phyloP scores from a whole-genome alignment of 768 basidiomycete genomes.

The Auricularia cornea region DNA sequence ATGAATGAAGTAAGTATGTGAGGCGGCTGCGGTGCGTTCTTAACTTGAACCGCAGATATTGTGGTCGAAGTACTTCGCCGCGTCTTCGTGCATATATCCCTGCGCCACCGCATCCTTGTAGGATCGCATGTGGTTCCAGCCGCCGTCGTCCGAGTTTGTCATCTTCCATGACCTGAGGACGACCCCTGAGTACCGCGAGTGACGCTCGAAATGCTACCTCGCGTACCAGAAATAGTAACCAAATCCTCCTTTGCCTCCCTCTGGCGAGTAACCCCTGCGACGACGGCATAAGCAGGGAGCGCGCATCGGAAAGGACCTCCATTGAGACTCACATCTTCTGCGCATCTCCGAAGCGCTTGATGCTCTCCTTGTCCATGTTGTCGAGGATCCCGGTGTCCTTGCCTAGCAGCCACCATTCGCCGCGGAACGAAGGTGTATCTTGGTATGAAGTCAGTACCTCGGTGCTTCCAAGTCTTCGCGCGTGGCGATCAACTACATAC shows the following conservation, averaged over 20 bases:
- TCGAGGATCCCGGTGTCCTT: background rate
- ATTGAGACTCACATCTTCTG: background rate
- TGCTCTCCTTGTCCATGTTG: background rate
- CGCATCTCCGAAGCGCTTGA: constrained; percentile 1
- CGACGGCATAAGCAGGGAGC: too few relatives aligned
- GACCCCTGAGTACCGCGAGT: too few relatives aligned
- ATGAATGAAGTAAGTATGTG: too few relatives aligned
- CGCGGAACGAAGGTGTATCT: background rate
- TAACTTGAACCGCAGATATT: background rate
- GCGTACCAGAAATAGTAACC: background rate
- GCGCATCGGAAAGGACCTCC: too few relatives aligned
- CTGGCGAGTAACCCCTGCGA: background rate
- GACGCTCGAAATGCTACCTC: too few relatives aligned
- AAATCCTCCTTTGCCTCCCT: background rate
- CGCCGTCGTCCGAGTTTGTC: background rate
- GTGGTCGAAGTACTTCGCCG: background rate
- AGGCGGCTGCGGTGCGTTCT: too few relatives aligned
- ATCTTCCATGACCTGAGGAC: background rate
- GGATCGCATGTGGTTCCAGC: background rate
- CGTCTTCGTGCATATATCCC: background rate
- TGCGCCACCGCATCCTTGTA: background rate
- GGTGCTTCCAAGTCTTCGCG: background rate
- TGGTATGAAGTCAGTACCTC: too few relatives aligned
- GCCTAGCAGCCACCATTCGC: background rate
- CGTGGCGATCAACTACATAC: background rate